Evolutionary conservation across 139 green algal species (phyloP).

Genomic region (Tetraselmis chui): DNA sequence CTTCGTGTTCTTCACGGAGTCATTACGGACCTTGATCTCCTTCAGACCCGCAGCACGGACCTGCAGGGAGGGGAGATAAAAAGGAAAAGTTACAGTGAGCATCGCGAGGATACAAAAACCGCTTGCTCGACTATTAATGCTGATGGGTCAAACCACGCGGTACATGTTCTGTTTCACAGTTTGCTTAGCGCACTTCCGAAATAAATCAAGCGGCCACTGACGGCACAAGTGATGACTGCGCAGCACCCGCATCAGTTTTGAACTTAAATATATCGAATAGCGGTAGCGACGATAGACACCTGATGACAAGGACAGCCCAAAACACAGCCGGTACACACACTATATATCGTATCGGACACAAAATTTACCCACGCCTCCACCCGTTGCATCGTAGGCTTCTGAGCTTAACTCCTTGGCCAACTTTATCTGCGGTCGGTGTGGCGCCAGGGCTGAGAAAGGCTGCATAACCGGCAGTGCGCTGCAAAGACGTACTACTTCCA

Average conservation of each 20-base stretch:
- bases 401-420: too few species aligned
- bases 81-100: not conserved
- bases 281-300: too few species aligned
- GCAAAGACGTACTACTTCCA: too few species aligned
- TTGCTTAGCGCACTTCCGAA: not conserved
- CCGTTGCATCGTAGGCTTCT: too few species aligned
- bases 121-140: not conserved
- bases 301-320: too few species aligned
- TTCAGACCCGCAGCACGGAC: conserved; percentile 62
- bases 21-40: conserved; percentile 90
- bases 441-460: too few species aligned
- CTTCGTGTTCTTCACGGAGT: conserved; percentile 94
- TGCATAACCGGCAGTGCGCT: not conserved
- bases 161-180: not conserved
- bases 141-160: not conserved
- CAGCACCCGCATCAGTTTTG: too few species aligned
- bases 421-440: too few species aligned
- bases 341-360: too few species aligned
- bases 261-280: too few species aligned
- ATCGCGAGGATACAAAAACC: not conserved
- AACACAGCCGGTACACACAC: too few species aligned
- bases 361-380: too few species aligned
- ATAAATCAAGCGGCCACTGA: not conserved
- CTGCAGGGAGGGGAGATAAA: conserved; percentile 30
- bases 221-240: not conserved